phyloP scores from a whole-genome alignment of 2,329 filamentous ascomycete species.

The Cladosporium sp. region DNA sequence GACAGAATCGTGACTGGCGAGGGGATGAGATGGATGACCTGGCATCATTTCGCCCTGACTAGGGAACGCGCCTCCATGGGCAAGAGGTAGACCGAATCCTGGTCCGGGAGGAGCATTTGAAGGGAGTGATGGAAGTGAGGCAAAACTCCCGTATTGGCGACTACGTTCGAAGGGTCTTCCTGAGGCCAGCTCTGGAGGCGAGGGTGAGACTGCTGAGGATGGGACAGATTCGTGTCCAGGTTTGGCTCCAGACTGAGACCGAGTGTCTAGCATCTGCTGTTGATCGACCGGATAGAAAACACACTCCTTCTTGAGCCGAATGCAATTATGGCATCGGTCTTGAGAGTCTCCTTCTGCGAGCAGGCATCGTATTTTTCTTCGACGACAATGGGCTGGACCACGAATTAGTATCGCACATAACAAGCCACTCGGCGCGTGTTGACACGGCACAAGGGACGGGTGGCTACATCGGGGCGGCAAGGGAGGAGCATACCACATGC shows the following conservation, averaged over 20 bases:
- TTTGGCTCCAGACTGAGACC: slow-evolving; percentile 29
- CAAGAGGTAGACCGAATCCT: slow-evolving; percentile 1
- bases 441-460: slow-evolving; percentile 14
- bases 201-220: slow-evolving; percentile 33
- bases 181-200: slow-evolving; percentile 26
- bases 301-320: slow-evolving; percentile 91
- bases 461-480: slow-evolving; percentile 4
- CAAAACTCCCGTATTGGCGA: slow-evolving; percentile 25
- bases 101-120: slow-evolving; percentile 14
- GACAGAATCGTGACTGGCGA: not conserved
- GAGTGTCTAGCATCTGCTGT: slow-evolving; percentile 33
- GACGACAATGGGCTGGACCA: slow-evolving; percentile 77
- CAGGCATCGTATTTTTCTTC: slow-evolving; percentile 91
- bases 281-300: slow-evolving; percentile 84
- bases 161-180: slow-evolving; percentile 25
- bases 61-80: not conserved
- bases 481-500: slow-evolving; percentile 70
- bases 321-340: slow-evolving; percentile 86
- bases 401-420: slow-evolving; percentile 18
- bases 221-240: slow-evolving; percentile 28
- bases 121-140: slow-evolving; percentile 22
- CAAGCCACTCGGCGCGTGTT: slow-evolving; percentile 20
- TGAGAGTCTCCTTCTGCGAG: slow-evolving; percentile 71
- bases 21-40: not conserved
- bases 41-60: slow-evolving; percentile 10